Base-by-base conservation (phyloP, 163 green algal species). In the Smithsoniella earleae region DNA sequence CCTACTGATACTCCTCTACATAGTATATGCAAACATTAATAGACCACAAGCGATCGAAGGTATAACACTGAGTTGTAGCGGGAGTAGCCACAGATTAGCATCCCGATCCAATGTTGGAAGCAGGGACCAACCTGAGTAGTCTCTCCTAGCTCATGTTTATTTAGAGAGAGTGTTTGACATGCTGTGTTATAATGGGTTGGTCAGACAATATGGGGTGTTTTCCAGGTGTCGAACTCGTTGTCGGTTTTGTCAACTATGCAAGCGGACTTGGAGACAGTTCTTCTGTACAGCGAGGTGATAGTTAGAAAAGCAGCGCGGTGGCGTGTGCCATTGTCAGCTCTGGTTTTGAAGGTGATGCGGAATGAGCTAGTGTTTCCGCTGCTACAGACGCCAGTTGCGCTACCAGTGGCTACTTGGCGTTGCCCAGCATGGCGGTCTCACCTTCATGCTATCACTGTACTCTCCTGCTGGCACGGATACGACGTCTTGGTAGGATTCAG, bases 251-350 rank as follows among this genome's bases (percentile, higher is more conserved):
- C 58, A 16, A 33, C 58, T 18, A 69, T 69, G 58, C 58, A 69
- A 36, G 34, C n/a, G 5, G 58, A 69, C 58, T 6, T 69, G 58
- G 27, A 37, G 58, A n/a, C 58, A 6, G 25, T 34, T 8, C 16
- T 69, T 4, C 16, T 69, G n/a, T 69, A 69, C 58, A 69, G 58
- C 58, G 58, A 69, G 58, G 58, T 69, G 1, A 43, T 69, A 30
- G 58, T 69, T 30, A 30, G 58, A 30, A 69, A 69, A 33, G 20
- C 58, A 5, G 58, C 34, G 25, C 58, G 58, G 0, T 69, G 58
- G 58, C 31, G 34, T 31, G 58, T 69, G n/a, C 58, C 58, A n/a
- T 34, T 69, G 25, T 43, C 27, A 30, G 58, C 58, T 30, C 58
- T 69, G 25, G 58, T 31, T 4, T 31, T 69, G 30, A 69, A 69